phyloP scores from a whole-genome alignment of 164 flowering plant species.

The Sextonia rubra region DNA sequence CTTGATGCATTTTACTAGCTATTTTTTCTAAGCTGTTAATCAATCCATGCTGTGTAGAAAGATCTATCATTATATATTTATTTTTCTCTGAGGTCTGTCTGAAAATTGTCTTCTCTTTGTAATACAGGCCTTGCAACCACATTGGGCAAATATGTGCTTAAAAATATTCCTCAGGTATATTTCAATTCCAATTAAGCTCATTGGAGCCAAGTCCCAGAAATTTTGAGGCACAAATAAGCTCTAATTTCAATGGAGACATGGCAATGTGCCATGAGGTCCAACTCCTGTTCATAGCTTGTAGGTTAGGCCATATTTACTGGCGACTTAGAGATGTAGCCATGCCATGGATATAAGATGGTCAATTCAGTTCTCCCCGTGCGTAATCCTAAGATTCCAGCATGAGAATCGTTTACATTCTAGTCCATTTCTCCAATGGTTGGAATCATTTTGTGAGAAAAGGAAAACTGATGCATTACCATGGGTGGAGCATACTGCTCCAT shows the following conservation, averaged over 20 bases:
- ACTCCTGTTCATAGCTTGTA: background rate
- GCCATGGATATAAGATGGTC: background rate
- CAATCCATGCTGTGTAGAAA: no score
- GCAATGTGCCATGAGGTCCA: background rate
- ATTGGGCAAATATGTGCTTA: conserved; percentile 37
- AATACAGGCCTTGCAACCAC: conserved; percentile 32
- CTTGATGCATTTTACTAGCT: no score
- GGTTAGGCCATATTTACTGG: background rate
- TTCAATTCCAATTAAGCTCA: background rate
- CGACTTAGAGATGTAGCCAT: background rate
- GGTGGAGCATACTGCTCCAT: no score
- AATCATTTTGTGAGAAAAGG: no score
- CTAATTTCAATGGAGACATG: background rate
- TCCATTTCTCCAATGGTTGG: no score
- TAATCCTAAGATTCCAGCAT: no score
- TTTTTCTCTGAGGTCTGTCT: background rate
- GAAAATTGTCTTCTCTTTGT: conserved; percentile 5
- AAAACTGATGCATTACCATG: no score
- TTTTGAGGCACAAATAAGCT: background rate
- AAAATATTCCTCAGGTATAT: conserved; percentile 54
- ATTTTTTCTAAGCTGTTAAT: no score
- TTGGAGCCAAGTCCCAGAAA: background rate
- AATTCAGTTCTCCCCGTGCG: background rate
- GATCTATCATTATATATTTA: no score
- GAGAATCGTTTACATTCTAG: no score